Evolutionary conservation across 768 basidiomycete genomes (phyloP).

Genomic region (Kwoniella bestiolae): DNA sequence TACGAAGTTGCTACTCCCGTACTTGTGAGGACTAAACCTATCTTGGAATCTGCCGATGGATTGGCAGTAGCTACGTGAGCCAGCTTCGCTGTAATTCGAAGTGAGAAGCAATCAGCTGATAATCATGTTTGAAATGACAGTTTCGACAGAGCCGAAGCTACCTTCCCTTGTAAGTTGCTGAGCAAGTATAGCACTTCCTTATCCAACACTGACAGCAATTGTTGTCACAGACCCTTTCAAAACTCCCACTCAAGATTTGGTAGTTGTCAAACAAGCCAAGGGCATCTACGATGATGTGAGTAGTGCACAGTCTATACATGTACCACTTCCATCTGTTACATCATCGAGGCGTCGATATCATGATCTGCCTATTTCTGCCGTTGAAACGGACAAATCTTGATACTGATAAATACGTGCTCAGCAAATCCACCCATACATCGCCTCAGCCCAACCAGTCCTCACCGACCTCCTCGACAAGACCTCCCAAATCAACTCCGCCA

Average conservation of each 20-base stretch:
- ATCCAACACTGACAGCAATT: neutral
- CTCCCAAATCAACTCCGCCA: slow-evolving; percentile 49
- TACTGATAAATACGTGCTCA: too few relatives aligned
- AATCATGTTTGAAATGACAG: slow-evolving; percentile 12
- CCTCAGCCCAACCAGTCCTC: slow-evolving; percentile 43
- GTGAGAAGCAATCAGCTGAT: neutral
- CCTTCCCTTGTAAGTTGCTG: slow-evolving; percentile 47
- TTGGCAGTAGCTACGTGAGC: slow-evolving; percentile 54
- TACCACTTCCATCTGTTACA: too few relatives aligned
- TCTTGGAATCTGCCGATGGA: slow-evolving; percentile 52
- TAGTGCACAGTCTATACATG: too few relatives aligned
- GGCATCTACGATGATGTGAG: slow-evolving; percentile 54
- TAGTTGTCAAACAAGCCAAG: slow-evolving; percentile 60
- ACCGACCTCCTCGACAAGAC: slow-evolving; percentile 44
- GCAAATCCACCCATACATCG: slow-evolving; percentile 44
- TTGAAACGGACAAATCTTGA: too few relatives aligned
- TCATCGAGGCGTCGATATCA: neutral
- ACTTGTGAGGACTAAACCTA: slow-evolving; percentile 47
- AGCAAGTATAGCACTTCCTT: neutral
- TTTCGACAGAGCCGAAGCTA: slow-evolving; percentile 51
- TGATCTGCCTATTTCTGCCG: neutral
- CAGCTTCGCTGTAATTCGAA: neutral
- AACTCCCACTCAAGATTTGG: slow-evolving; percentile 67
- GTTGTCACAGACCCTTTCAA: slow-evolving; percentile 53
- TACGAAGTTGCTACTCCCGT: slow-evolving; percentile 53